Percentiles rank a stretch among this genome's conserved stretches.
These are phyloP conservation scores for Ophiosphaerella narmari DNA, from an alignment of 2,329 filamentous ascomycete genomes.

Conservation along the genomic window DNA sequence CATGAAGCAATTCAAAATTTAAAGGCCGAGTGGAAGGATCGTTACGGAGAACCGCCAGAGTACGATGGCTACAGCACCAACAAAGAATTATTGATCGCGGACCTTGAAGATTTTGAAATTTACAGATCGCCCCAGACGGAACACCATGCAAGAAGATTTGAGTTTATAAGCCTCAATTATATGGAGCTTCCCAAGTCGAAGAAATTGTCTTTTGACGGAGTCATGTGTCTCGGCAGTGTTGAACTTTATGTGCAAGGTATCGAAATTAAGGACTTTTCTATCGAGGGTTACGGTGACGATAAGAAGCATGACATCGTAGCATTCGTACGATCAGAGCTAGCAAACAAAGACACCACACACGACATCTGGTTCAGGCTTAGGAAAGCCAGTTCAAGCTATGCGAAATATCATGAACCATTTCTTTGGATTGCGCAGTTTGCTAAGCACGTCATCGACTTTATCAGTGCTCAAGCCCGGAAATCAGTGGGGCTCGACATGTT, in stretches of 20 bases:
- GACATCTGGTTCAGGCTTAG: conserved; percentile 68
- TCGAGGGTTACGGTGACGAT: conserved; percentile 67
- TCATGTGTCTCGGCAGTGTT: conserved; percentile 52
- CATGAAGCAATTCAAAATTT: neutral
- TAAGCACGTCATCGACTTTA: conserved; percentile 74
- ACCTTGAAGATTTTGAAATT: conserved; percentile 32
- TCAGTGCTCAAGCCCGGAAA: conserved; percentile 38
- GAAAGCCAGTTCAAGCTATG: conserved; percentile 64
- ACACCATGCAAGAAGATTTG: conserved; percentile 1
- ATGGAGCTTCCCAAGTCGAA: conserved; percentile 11
- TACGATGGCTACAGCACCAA: conserved; percentile 4
- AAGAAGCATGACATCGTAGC: conserved; percentile 58
- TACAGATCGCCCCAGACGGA: conserved; percentile 16
- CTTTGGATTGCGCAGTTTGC: conserved; percentile 72
- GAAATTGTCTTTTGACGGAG: conserved; percentile 32
- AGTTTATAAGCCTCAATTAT: conserved; percentile 19
- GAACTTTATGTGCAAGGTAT: conserved; percentile 60
- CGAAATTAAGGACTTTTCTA: conserved; percentile 62
- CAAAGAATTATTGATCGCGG: conserved; percentile 14
- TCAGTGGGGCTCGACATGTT: conserved; percentile 63
- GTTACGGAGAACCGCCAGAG: neutral
- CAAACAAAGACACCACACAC: conserved; percentile 20
- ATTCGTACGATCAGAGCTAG: conserved; percentile 64
- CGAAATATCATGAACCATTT: conserved; percentile 65
- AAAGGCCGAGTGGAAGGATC: conserved; percentile 7